Evolutionary conservation across 2,329 filamentous ascomycete genomes (phyloP), one percentile per base, ranked within the genome.

Genomic region (Monilinia aucupariae): DNA sequence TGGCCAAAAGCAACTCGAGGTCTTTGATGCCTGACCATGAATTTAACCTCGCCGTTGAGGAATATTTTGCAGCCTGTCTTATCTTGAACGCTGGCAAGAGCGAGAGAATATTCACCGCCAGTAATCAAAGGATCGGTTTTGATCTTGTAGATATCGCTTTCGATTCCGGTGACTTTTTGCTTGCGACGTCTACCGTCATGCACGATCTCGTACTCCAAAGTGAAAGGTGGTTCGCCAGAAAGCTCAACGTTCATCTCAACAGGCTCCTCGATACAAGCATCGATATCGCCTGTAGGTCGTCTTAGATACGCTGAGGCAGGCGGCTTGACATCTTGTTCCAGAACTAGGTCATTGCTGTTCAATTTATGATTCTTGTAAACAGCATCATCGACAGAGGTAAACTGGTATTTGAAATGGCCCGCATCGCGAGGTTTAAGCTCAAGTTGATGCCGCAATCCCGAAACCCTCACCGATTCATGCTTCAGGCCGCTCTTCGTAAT

Each of bases 281-380:
- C 86, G 65, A 85, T 80, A 27, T 77, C 77, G 45, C 80, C 78
- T 25, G 81, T 78, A 9, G 80, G 78, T 32, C 81, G 78, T 50
- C 83, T 80, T 62, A 92, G 81, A 65, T 87, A 85, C 30, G 93
- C 93, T 12, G 89, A 90, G 8, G 94, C 93, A 4, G 92, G 90
- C 12, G 94, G 94, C 75, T 96, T 96, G 68, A 99, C 93, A 70
- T 91, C 87, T 75, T 97, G 93, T 75, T 96, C 88, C 48, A 97
- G 78, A 12, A 84, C 76, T 65, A 88, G 82, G 56, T 82, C 81
- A 15, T 82, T 77, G 47, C 87, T 84, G 34, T 80, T 80, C 27
- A 96, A 76, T 32, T 81, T 79, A 58, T 88, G 81, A 1, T 81
- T 81, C 39, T 82, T 82, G 76, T 99, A 99, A 39, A 97, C 87